phyloP scores from a whole-genome alignment of 768 basidiomycete genomes.

The Phylloporus sp. region DNA sequence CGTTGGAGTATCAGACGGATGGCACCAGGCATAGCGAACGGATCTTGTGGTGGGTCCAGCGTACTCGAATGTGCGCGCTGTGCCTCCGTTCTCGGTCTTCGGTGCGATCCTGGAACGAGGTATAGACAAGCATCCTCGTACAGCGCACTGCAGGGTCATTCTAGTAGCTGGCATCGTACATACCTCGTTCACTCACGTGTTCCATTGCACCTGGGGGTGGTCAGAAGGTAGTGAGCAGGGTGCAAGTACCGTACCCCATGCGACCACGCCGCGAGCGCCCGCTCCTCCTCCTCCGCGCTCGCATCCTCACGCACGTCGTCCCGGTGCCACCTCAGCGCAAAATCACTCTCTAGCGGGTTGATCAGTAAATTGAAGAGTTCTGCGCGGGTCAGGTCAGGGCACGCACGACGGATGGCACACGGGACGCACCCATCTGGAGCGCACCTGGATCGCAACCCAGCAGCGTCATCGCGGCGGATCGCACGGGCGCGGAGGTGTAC shows the following conservation, averaged over 20 bases:
- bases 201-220: slow-evolving; percentile 66
- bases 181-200: slow-evolving; percentile 49
- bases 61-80: slow-evolving; percentile 57
- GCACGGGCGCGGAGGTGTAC: slow-evolving; percentile 58
- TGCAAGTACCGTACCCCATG: slow-evolving; percentile 49
- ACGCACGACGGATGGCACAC: too few species aligned
- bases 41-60: slow-evolving; percentile 48
- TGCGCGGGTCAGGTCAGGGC: slow-evolving; percentile 1
- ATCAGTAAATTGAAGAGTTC: slow-evolving; percentile 77
- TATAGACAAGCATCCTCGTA: slow-evolving; percentile 67
- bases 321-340: slow-evolving; percentile 77
- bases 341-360: slow-evolving; percentile 59
- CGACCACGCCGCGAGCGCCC: slow-evolving; percentile 56
- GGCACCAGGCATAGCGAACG: slow-evolving; percentile 68
- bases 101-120: slow-evolving; percentile 69
- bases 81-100: slow-evolving; percentile 49
- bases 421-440: slow-evolving; percentile 81
- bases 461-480: slow-evolving; percentile 41
- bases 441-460: slow-evolving; percentile 53
- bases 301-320: slow-evolving; percentile 67
- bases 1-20: slow-evolving; percentile 53
- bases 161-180: too few species aligned
- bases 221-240: background rate
- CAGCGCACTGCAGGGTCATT: slow-evolving; percentile 45
- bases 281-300: slow-evolving; percentile 53